A percentile compares a stretch with the other conserved stretches of the same genome.
Evolutionary conservation across 2,329 filamentous ascomycete species (phyloP).

Genomic region (Claviceps quebecensis): DNA sequence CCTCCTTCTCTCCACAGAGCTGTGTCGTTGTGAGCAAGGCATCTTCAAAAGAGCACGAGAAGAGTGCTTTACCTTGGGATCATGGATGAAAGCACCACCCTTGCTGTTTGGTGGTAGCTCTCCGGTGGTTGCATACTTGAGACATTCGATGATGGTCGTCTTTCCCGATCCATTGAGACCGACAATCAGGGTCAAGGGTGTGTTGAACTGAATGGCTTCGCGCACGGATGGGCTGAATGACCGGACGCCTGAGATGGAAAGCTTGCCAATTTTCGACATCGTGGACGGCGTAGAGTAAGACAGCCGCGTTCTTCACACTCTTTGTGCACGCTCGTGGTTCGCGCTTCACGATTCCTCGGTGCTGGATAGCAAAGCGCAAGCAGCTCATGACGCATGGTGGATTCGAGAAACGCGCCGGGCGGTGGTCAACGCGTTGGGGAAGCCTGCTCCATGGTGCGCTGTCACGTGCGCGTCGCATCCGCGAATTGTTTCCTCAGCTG

Average conservation of each 20-base stretch:
- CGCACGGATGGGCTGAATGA: constrained; percentile 67
- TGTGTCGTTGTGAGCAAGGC: constrained; percentile 16
- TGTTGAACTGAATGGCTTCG: constrained; percentile 77
- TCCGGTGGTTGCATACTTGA: constrained; percentile 95
- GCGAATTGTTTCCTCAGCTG: background rate
- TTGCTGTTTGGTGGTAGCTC: constrained; percentile 84
- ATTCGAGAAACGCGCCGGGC: constrained; percentile 1
- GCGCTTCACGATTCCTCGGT: background rate
- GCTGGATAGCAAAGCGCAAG: background rate
- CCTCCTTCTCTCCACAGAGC: constrained; percentile 74
- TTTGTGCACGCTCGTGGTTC: background rate
- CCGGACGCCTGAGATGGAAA: constrained; percentile 69
- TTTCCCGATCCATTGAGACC: constrained; percentile 96
- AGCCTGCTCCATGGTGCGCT: background rate
- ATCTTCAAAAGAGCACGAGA: background rate
- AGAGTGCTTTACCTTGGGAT: constrained; percentile 56
- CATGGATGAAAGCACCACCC: constrained; percentile 87
- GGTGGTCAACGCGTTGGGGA: constrained; percentile 1
- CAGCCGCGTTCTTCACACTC: too few relatives aligned
- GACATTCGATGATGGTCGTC: constrained; percentile 96
- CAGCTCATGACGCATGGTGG: background rate
- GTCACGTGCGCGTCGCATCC: constrained; percentile 2
- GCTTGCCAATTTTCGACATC: constrained; percentile 76
- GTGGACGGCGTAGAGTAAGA: constrained; percentile 8
- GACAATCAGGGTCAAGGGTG: constrained; percentile 88